Base-by-base conservation (phyloP, 345 rosid species). In the Trapa incisa region DNA sequence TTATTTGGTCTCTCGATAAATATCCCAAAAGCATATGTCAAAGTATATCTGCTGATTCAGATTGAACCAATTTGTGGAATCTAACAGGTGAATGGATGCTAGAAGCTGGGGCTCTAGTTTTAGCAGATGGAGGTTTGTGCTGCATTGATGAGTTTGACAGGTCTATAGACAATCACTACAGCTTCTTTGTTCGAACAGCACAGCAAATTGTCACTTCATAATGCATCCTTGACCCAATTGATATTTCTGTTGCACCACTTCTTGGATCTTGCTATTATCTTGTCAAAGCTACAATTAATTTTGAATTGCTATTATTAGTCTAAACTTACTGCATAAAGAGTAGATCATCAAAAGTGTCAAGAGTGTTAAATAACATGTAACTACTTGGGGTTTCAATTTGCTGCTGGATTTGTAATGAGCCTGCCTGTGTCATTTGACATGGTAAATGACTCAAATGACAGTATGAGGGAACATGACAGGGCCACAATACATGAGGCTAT, bases 91-190 rank as follows among this genome's bases (percentile, higher is more conserved):
- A 90, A 80, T 90, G 98, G 97, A 82, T 90, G 92, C 73, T 90
- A 78, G 98, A 93, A 86, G 98, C 98, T 66, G 98, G 98, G 35
- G 98, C 98, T 67, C 97, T 93, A 75, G 98, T 93, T 77, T 79
- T 93, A 65, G 98, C 98, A 56, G 98, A 93, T 63, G 97, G 98
- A 75, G 98, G 98, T 48, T 88, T 93, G 73, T 93, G 98, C 74
- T 93, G 98, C 77, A 93, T 93, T 63, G 98, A 93, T 37, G 97
- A 93, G 80, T 93, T 93, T 79, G 98, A 88, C 82, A 91, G 98
- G 98, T 88, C 74, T 64, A 47, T 63, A 66, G 37, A 58, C 35
- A 58, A 58, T 58, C 38, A 32, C 37, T 29, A 11, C 37, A 58
- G 63, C 14, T 58, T 37, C 63, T 58, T 35, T 58, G 33, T 58